Evolutionary conservation across 164 flowering plant genomes (phyloP), one percentile per base, ranked within the genome.

Genomic region (Aristolochia contorta): DNA sequence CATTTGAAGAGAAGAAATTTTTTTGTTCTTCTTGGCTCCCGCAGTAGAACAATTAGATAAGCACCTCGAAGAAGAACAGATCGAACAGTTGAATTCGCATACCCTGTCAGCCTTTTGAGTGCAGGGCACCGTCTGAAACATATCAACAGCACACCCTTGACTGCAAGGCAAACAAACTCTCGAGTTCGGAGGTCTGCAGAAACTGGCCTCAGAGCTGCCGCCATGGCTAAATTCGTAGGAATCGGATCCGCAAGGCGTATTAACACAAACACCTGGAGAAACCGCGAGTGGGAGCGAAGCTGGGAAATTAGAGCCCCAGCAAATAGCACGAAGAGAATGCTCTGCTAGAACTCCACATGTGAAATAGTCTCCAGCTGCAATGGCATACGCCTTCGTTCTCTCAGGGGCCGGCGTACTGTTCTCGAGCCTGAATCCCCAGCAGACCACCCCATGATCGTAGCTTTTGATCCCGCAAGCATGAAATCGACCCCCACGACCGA

Each of bases 351-450:
- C 65, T 19, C 94, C 96, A 68, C 98, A 93, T 6, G 91, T 81
- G 79, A 93, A 93, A 72, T 90, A 93, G 69, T 90, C 87, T 5
- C 97, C 98, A 24, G 97, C 96, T 9, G 89, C 89, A 65, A 93
- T 79, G 48, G 75, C 83, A 60, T 79, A 88, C 27, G 84, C 79
- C 68, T 73, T 77, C 7, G 78, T 71, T 30, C 79, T 77, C 32
- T 16, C 60, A 9, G 98, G 98, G 61, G 84, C 67, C 6, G 83
- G 81, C 0, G 90, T 84, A 60, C 94, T 82, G 57, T 71, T 76
- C 4, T 72, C 72, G 8, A 88, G 72, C 50, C 56, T 64, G 54
- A 73, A 83, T 32, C 97, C 98, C 98, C 98, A 93, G 66, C 98
- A 93, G 62, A 78, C 68, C 9, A 86, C 97, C 0, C 75, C 74